Conservation (phyloP, 306 rosid species). For the Prunus mira region DNA sequence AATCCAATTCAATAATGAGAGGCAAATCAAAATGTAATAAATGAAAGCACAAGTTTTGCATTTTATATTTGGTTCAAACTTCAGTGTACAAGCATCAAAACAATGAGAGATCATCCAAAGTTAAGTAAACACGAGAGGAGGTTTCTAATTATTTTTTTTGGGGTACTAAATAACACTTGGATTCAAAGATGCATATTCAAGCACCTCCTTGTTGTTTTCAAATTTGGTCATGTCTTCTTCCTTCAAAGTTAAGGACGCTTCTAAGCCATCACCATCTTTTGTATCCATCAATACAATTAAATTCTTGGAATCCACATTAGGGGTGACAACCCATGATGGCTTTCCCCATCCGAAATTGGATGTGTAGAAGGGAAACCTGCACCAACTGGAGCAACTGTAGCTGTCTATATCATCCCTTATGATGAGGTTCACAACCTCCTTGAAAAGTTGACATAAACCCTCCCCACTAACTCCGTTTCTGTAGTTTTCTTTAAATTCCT, state of each 20-base stretch:
- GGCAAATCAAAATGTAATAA: too few species aligned
- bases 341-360: slow-evolving; percentile 9
- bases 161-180: neutral
- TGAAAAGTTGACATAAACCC: neutral
- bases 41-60: too few species aligned
- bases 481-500: neutral
- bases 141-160: neutral
- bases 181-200: slow-evolving; percentile 13
- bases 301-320: neutral
- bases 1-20: too few species aligned
- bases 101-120: too few species aligned
- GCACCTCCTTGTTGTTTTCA: slow-evolving; percentile 15
- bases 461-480: neutral
- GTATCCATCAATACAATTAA: slow-evolving; percentile 14
- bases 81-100: too few species aligned
- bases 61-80: too few species aligned
- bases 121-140: too few species aligned
- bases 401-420: neutral
- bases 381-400: neutral
- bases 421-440: neutral
- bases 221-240: slow-evolving; percentile 13
- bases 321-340: neutral
- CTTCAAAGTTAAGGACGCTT: neutral
- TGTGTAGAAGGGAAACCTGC: neutral
- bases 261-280: slow-evolving; percentile 27